These are phyloP conservation scores for Corymbia calophylla DNA, from an alignment of 441 rosid genomes.

Conservation along the genomic window DNA sequence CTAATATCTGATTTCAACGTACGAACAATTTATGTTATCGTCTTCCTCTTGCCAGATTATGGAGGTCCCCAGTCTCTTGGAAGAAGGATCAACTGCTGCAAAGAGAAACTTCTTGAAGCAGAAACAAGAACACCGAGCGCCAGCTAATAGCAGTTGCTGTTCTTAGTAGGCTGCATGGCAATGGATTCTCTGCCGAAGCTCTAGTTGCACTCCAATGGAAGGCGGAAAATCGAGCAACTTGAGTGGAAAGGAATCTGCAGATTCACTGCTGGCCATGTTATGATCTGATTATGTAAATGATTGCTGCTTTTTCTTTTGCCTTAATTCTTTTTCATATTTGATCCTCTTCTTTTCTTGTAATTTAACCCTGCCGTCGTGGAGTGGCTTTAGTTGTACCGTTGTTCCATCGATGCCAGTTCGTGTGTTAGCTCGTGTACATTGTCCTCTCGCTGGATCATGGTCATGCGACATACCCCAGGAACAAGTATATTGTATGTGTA, in stretches of 20 bases:
- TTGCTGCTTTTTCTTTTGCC: not conserved
- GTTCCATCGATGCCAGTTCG: not conserved
- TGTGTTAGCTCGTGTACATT: not conserved
- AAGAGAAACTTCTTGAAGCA: slow-evolving; percentile 62
- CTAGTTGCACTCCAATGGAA: not conserved
- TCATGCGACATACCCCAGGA: not conserved
- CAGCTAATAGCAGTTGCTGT: slow-evolving; percentile 39
- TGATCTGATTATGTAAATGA: not conserved
- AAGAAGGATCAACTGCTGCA: slow-evolving; percentile 65
- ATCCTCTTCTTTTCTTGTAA: not conserved
- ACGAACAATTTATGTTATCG: no score
- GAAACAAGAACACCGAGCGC: slow-evolving; percentile 40
- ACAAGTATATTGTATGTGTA: not conserved
- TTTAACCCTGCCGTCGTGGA: not conserved
- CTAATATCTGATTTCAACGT: not conserved
- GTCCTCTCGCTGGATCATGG: not conserved
- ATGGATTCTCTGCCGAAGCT: not conserved
- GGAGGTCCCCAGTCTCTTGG: slow-evolving; percentile 84
- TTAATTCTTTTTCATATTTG: not conserved
- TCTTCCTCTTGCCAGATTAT: slow-evolving; percentile 44
- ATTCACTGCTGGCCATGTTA: not conserved
- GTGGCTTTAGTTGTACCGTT: not conserved
- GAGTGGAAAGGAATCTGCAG: not conserved
- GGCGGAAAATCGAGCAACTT: not conserved
- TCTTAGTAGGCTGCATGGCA: slow-evolving; percentile 2